phyloP scores from a whole-genome alignment of 306 rosid species.

The Morella rubra region DNA sequence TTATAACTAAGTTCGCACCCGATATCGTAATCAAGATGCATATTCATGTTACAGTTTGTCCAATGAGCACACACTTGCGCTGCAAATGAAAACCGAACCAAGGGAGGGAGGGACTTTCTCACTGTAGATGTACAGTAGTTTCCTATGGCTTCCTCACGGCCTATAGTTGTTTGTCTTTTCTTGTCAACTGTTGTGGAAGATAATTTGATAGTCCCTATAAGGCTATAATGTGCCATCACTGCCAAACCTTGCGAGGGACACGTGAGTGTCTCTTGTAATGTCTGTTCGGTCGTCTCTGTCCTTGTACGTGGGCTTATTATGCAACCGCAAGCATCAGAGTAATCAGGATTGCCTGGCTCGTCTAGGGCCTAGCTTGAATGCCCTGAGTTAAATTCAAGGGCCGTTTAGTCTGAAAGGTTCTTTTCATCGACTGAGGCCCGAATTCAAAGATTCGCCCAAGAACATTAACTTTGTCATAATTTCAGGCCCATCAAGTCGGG shows the following conservation, averaged over 20 bases:
- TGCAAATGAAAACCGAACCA: too few relatives aligned
- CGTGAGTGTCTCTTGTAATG: not conserved
- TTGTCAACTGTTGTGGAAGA: not conserved
- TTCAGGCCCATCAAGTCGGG: not conserved
- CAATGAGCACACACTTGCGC: too few relatives aligned
- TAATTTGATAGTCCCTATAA: not conserved
- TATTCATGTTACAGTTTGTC: too few relatives aligned
- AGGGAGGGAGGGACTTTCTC: not conserved
- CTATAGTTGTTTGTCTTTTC: not conserved
- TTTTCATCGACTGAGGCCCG: not conserved
- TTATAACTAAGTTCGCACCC: too few relatives aligned
- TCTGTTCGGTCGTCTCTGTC: not conserved
- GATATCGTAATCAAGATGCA: too few relatives aligned
- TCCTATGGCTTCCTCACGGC: not conserved
- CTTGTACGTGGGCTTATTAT: not conserved
- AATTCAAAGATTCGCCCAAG: not conserved
- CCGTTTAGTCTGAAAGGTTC: not conserved
- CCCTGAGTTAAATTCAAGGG: not conserved
- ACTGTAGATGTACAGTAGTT: not conserved
- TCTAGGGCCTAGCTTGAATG: not conserved
- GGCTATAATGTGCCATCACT: not conserved
- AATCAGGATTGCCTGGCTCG: not conserved
- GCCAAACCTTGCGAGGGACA: not conserved
- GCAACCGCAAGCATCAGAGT: not conserved
- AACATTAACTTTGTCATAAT: not conserved